Conservation (phyloP, 805 yeast species). For the Priceomyces castillae region DNA sequence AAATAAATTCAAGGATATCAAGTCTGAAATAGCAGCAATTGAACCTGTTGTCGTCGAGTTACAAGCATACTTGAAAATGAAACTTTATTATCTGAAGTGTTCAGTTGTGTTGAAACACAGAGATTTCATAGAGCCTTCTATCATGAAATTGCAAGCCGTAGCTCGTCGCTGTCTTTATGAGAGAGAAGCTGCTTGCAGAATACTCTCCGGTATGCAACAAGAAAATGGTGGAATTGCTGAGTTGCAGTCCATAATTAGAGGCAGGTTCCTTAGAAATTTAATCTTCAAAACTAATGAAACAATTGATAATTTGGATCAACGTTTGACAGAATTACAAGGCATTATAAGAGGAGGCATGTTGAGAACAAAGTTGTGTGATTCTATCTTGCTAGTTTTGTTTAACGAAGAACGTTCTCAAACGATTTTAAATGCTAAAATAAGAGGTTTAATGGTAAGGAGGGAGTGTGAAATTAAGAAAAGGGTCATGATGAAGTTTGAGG, state of each 20-base stretch:
- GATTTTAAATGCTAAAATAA: slow-evolving; percentile 39
- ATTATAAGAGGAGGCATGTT: slow-evolving; percentile 45
- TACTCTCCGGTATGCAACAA: slow-evolving; percentile 16
- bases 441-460: slow-evolving; percentile 42
- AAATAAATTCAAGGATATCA: slow-evolving; percentile 11
- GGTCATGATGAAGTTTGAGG: slow-evolving; percentile 14
- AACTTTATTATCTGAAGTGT: slow-evolving; percentile 17
- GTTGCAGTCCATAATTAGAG: slow-evolving; percentile 43
- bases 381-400: slow-evolving; percentile 40
- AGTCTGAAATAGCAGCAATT: slow-evolving; percentile 8
- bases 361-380: slow-evolving; percentile 42
- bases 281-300: slow-evolving; percentile 5
- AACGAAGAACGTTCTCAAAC: slow-evolving; percentile 38
- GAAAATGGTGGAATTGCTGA: slow-evolving; percentile 18
- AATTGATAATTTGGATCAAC: slow-evolving; percentile 4
- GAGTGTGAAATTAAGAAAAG: slow-evolving; percentile 17
- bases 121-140: slow-evolving; percentile 17
- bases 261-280: slow-evolving; percentile 28
- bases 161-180: slow-evolving; percentile 24
- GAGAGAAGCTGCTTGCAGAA: slow-evolving; percentile 12
- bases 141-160: slow-evolving; percentile 30
- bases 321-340: slow-evolving; percentile 34
- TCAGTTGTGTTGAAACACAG: slow-evolving; percentile 22
- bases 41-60: slow-evolving; percentile 25
- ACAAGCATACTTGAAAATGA: slow-evolving; percentile 37